A percentile compares a stretch with the other conserved stretches of the same genome.
Conservation (phyloP, 345 rosid genomes). For the Eutrema heterophyllum region DNA sequence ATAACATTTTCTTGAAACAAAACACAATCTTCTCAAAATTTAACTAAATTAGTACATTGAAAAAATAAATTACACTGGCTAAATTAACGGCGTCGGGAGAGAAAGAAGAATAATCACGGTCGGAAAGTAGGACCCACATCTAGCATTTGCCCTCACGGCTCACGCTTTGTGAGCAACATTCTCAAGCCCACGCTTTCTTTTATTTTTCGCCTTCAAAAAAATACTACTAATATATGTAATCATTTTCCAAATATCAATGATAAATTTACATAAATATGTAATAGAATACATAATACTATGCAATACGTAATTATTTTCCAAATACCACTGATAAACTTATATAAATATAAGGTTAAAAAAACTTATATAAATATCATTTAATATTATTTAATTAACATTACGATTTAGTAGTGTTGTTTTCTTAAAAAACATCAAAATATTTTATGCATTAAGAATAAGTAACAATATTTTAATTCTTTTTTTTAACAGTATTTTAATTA, state of each 20-base stretch:
- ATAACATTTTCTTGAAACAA: neutral
- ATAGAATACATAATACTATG: too few relatives aligned
- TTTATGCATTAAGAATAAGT: neutral
- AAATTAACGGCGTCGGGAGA: constrained; percentile 20
- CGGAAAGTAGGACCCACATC: constrained; percentile 36
- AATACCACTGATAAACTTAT: too few relatives aligned
- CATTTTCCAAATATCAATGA: neutral
- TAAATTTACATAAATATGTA: neutral
- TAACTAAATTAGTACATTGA: neutral
- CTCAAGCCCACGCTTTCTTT: constrained; percentile 36
- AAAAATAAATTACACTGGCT: neutral
- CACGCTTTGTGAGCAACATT: constrained; percentile 45
- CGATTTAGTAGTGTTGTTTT: neutral
- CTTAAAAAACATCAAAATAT: neutral
- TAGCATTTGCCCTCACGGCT: constrained; percentile 39
- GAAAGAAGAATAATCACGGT: constrained; percentile 37
- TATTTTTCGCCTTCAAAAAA: neutral
- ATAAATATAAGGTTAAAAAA: too few relatives aligned
- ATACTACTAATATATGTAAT: neutral
- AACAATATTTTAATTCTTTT: too few relatives aligned
- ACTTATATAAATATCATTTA: neutral
- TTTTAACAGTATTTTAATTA: neutral
- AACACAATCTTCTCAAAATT: neutral
- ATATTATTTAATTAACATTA: neutral
- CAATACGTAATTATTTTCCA: too few relatives aligned